Evolutionary conservation across 805 yeast species (phyloP), one percentile per base, ranked within the genome.

Genomic region (Pichia exigua): DNA sequence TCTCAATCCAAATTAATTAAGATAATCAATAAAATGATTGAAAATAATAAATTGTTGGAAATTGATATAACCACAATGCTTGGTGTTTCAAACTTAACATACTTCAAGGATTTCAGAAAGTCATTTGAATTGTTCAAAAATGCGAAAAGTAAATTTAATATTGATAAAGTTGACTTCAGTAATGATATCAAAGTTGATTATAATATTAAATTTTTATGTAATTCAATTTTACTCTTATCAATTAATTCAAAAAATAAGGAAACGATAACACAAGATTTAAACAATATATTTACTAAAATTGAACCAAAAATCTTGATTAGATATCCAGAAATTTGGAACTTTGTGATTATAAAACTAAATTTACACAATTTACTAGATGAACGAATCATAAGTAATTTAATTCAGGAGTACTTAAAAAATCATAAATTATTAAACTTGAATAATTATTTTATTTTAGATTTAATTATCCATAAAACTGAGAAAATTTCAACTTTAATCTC

Each of bases 271-370:
- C 52, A 55, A 21, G 60, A 59, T 28, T 45, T 66, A 4, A 47
- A 45, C 12, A 50, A 56, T 11, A 56, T 59, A 3, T 47, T 65
- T 24, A 40, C 42, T 2, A 53, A 53, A 3, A 32, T 63, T 17
- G 65, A 65, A 39, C 44, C 52, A 3, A 48, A 50, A 1, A 48
- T 64, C 1, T 45, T 62, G 27, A 44, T 32, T 2, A 44, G 48
- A 15, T 65, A 64, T 48, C 68, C 69, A 2, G 70, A 66, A 48
- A 45, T 65, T 27, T 66, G 70, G 70, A 44, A 58, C 10, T 60
- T 65, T 44, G 60, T 64, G 2, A 39, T 61, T 4, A 54, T 54
- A n/a, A 66, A 65, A 44, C 44, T 66, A 22, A 56, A 55, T 44
- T 52, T 58, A 38, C 61, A 60, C 45, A 27, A 51, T 1, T 35